These are phyloP conservation scores for Scheffersomyces amazonensis DNA, from an alignment of 805 yeast species.

Conservation along the genomic window DNA sequence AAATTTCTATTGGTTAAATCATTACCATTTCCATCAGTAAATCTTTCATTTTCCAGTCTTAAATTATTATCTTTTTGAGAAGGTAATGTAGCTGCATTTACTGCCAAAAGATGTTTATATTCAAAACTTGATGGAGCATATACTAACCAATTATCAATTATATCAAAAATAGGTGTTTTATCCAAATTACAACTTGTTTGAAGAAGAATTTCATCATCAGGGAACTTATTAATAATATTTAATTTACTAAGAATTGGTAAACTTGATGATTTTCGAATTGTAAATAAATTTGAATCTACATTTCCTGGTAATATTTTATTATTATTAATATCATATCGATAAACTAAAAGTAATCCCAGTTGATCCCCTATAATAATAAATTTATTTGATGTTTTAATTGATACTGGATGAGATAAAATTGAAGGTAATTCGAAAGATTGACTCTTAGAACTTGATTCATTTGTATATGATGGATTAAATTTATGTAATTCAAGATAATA, in stretches of 20 bases:
- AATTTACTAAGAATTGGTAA: slow-evolving; percentile 16
- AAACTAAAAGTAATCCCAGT: slow-evolving; percentile 20
- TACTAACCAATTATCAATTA: slow-evolving; percentile 49
- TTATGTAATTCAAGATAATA: slow-evolving; percentile 4
- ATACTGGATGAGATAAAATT: slow-evolving; percentile 1
- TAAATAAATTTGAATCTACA: slow-evolving; percentile 12
- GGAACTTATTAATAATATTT: slow-evolving; percentile 8
- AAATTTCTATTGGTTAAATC: slow-evolving; percentile 4
- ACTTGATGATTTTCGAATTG: slow-evolving; percentile 16
- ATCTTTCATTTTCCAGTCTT: background rate
- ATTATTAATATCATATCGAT: slow-evolving; percentile 3
- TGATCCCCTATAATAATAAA: slow-evolving; percentile 18
- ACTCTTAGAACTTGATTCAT: background rate
- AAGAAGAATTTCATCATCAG: slow-evolving; percentile 20
- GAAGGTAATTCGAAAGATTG: background rate
- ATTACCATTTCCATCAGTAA: slow-evolving; percentile 9
- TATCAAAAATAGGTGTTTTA: slow-evolving; percentile 44
- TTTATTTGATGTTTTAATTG: slow-evolving; percentile 17
- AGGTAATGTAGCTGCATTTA: slow-evolving; percentile 8
- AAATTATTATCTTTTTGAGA: slow-evolving; percentile 1
- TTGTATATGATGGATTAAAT: background rate
- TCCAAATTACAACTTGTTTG: slow-evolving; percentile 29
- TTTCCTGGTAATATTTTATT: slow-evolving; percentile 12
- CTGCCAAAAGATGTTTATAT: slow-evolving; percentile 24
- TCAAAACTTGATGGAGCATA: slow-evolving; percentile 42